These are phyloP conservation scores for Pezizomycotina sp. DNA, from an alignment of 2,329 filamentous ascomycete genomes.

Conservation along the genomic window DNA sequence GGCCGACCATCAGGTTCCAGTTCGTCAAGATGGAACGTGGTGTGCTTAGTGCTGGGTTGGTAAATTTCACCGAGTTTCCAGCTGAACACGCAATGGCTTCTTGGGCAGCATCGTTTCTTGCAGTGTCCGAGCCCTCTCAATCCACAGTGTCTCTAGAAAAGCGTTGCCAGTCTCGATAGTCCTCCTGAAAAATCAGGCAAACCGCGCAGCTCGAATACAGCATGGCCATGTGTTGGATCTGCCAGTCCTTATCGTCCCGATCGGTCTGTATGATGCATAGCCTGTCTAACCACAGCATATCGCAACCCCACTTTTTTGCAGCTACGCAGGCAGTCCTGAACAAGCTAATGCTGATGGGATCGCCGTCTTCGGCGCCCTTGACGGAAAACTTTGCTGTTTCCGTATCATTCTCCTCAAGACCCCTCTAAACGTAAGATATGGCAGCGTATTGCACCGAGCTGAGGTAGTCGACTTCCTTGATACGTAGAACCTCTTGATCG, in stretches of 20 bases:
- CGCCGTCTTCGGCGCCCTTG: constrained; percentile 12
- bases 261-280: constrained; percentile 19
- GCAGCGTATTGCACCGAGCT: constrained; percentile 5
- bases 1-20: no score
- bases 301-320: constrained; percentile 3
- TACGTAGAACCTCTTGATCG: neutral
- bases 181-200: constrained; percentile 22
- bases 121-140: constrained; percentile 23
- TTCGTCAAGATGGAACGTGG: no score
- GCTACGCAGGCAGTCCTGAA: constrained; percentile 13
- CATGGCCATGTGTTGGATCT: constrained; percentile 21
- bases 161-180: constrained; percentile 12
- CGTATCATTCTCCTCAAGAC: constrained; percentile 1
- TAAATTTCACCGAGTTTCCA: no score
- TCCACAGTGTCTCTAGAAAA: constrained; percentile 20
- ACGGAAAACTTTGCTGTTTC: constrained; percentile 6
- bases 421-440: constrained; percentile 18
- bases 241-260: constrained; percentile 21
- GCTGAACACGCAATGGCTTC: constrained; percentile 10
- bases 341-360: constrained; percentile 17
- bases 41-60: no score
- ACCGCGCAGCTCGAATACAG: constrained; percentile 17
- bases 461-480: neutral
- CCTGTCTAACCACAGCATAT: constrained; percentile 18
- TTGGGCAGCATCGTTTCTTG: constrained; percentile 22